Percentiles rank a stretch among this genome's conserved stretches.
phyloP scores from a whole-genome alignment of 306 rosid genomes.

The Canavalia gladiata region DNA sequence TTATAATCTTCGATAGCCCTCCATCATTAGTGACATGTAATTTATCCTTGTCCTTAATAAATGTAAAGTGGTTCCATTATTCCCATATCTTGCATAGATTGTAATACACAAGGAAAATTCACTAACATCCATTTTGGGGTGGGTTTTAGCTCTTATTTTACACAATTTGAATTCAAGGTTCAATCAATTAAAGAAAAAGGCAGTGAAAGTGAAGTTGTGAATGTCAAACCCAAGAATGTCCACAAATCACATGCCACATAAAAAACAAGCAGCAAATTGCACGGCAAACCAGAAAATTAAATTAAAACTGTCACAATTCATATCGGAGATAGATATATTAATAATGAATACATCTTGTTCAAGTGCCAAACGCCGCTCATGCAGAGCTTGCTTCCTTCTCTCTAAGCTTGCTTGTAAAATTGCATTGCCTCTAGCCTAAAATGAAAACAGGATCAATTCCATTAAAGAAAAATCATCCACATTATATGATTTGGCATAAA shows the following conservation, averaged over 20 bases:
- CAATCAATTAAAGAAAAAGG: conserved; percentile 21
- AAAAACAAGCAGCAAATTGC: conserved; percentile 22
- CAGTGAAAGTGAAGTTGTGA: neutral
- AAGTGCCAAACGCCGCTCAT: conserved; percentile 97
- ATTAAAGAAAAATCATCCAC: conserved; percentile 37
- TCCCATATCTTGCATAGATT: neutral
- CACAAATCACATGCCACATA: neutral
- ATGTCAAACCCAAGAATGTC: conserved; percentile 25
- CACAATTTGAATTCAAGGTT: conserved; percentile 9
- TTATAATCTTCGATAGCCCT: neutral
- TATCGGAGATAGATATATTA: conserved; percentile 21
- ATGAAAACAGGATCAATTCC: conserved; percentile 37
- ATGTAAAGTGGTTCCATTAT: neutral
- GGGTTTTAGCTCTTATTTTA: neutral
- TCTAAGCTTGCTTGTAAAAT: conserved; percentile 99
- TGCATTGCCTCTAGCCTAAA: conserved; percentile 98
- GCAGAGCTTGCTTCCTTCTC: conserved; percentile 99
- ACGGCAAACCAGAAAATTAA: conserved; percentile 28
- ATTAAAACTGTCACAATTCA: conserved; percentile 17
- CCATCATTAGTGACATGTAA: neutral
- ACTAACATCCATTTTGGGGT: neutral
- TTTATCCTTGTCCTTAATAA: neutral
- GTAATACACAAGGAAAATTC: neutral
- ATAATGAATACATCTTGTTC: conserved; percentile 86
- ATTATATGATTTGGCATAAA: conserved; percentile 32